Evolutionary conservation across 2,329 filamentous ascomycete species (phyloP), one percentile per base, ranked within the genome.

Genomic region (Penicillium sp.): DNA sequence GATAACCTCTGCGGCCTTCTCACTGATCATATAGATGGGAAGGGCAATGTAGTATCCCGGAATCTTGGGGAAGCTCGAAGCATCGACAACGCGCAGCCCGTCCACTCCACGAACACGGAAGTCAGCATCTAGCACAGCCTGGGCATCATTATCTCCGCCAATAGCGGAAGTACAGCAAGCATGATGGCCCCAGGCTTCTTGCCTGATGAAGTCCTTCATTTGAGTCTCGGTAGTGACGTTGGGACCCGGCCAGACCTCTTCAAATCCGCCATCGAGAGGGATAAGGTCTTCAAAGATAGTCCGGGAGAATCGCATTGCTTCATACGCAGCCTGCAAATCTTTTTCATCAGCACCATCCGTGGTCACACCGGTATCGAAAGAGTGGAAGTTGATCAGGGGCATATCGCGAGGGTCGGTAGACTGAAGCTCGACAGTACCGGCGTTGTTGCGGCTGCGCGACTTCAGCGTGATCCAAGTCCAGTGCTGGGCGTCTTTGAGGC

Each of bases 371-470:
- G 70, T 67, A 32, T 65, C 72, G 38, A 70, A 85, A 64, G 79
- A 85, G 68, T 84, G 81, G 74, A 85, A 87, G 55, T 76, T 76
- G 63, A 89, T 86, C 7, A 79, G 67, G 0, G 87, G 87, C 2
- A 77, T 76, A 55, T 88, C 85, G 0, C 81, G 79, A 1, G 87
- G 86, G 63, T 89, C 80, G 0, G 78, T 72, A 0, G 82, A 85
- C 11, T 76, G 76, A 7, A 90, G 78, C 8, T 72, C 78, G 7
- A 90, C 85, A 1, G 79, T 81, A 14, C 88, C 88, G 13, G 79
- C 81, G 1, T 72, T 73, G 67, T 89, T 88, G 51, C 82, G 80
- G 1, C 84, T 79, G 60, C 85, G 84, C 0, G 81, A 78, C 68
- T 87, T 86, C 53, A 89, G 45, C 71, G 76, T 8, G 60, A 65